Evolutionary conservation across 2,329 filamentous ascomycete genomes (phyloP).

Genomic region (Alternaria sp.): DNA sequence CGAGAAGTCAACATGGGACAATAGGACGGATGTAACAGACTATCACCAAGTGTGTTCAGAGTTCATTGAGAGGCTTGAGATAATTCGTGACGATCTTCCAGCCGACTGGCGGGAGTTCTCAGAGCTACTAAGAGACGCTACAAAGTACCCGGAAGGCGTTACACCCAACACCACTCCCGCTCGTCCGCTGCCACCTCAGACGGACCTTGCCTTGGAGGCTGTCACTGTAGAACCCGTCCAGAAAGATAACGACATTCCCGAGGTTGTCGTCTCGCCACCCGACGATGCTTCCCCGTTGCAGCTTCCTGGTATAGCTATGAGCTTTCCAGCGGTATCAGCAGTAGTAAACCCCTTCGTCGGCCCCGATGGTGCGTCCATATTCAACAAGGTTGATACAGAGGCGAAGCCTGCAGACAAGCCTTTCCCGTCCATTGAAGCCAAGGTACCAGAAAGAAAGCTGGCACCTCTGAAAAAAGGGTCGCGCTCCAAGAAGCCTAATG

Average conservation of each 20-base stretch:
- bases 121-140: neutral
- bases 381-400: neutral
- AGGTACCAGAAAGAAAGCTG: neutral
- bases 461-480: neutral
- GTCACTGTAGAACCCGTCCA: neutral
- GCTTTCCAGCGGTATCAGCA: neutral
- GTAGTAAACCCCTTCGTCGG: neutral
- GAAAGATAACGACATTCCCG: neutral
- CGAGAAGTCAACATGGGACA: neutral
- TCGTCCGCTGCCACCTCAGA: neutral
- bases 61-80: neutral
- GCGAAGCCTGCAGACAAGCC: neutral
- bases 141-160: neutral
- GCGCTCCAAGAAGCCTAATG: neutral
- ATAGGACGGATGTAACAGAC: neutral
- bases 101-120: neutral
- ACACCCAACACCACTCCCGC: neutral
- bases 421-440: neutral
- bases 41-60: neutral
- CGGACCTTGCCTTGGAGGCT: neutral
- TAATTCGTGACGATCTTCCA: neutral
- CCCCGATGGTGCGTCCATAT: neutral
- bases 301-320: neutral
- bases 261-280: neutral
- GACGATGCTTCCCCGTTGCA: neutral